These are phyloP conservation scores for Kalanchoe fedtschenkoi DNA, from an alignment of 164 flowering plant species.

Conservation along the genomic window DNA sequence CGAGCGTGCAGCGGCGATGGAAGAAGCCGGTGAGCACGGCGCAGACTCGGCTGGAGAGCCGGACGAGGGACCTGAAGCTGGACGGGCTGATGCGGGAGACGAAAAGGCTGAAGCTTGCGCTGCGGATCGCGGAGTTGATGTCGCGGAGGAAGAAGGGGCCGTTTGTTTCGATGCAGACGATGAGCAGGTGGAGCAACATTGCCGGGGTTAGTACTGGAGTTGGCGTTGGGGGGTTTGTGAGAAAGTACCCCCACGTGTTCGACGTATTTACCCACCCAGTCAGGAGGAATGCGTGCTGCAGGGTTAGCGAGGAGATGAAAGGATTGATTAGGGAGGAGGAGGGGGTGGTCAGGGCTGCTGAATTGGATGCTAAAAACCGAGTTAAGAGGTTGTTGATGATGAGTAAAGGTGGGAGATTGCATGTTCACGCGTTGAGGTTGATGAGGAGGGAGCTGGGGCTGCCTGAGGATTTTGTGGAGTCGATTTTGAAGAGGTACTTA, in stretches of 20 bases:
- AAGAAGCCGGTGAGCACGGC: conserved; percentile 56
- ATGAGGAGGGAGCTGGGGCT: conserved; percentile 65
- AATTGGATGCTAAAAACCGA: conserved; percentile 29
- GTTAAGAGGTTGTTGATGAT: conserved; percentile 68
- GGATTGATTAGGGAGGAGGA: conserved; percentile 48
- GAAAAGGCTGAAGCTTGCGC: conserved; percentile 34
- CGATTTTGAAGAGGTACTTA: conserved; percentile 44
- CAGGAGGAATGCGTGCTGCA: conserved; percentile 51
- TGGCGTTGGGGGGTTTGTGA: conserved; percentile 43
- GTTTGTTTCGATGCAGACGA: conserved; percentile 49
- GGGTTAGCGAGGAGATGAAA: conserved; percentile 26
- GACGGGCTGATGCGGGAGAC: conserved; percentile 37
- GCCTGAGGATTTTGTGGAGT: conserved; percentile 59
- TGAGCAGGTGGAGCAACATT: conserved; percentile 58
- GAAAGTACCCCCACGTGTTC: conserved; percentile 69
- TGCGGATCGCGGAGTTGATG: conserved; percentile 40
- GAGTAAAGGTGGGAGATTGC: conserved; percentile 48
- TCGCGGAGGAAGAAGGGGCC: conserved; percentile 36
- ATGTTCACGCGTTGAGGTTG: conserved; percentile 63
- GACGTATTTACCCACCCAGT: conserved; percentile 55
- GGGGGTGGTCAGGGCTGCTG: conserved; percentile 24
- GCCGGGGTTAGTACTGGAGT: conserved; percentile 44
- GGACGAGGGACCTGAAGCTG: conserved; percentile 58
- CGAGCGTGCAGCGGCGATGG: conserved; percentile 48
- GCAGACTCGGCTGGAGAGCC: conserved; percentile 60